Evolutionary conservation across 2,329 filamentous ascomycete species (phyloP).

Genomic region (Madurella mycetomatis): DNA sequence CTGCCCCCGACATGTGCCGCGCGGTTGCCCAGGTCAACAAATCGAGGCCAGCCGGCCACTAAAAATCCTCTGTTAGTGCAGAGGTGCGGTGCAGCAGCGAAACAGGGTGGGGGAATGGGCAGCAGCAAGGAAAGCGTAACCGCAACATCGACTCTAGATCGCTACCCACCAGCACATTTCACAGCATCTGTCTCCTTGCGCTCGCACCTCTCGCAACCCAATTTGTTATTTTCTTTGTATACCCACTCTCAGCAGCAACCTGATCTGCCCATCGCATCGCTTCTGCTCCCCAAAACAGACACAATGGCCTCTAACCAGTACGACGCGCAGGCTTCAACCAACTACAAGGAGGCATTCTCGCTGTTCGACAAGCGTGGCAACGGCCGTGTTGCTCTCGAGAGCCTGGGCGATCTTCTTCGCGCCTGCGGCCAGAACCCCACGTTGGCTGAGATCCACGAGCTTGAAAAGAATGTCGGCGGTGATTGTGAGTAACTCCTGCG

Average conservation of each 20-base stretch:
- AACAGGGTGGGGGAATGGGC: constrained; percentile 2
- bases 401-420: constrained; percentile 87
- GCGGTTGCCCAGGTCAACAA: constrained; percentile 25
- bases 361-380: constrained; percentile 99
- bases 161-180: not conserved
- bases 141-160: not conserved
- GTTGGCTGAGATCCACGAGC: constrained; percentile 81
- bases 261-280: not conserved
- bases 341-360: constrained; percentile 99
- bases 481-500: constrained; percentile 69
- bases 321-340: constrained; percentile 69
- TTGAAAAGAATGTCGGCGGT: constrained; percentile 82
- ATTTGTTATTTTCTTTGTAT: not conserved
- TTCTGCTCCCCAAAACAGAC: constrained; percentile 2
- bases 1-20: constrained; percentile 7
- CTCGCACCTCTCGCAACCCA: not conserved
- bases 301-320: constrained; percentile 50
- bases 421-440: constrained; percentile 98
- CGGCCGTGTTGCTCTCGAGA: constrained; percentile 80
- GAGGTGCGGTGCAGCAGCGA: constrained; percentile 8
- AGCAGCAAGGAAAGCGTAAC: constrained; percentile 2
- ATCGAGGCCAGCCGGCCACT: constrained; percentile 18
- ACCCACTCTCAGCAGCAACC: not conserved
- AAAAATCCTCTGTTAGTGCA: constrained; percentile 18
- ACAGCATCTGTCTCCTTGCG: not conserved